Base-by-base conservation (phyloP, 805 yeast genomes). In the Candida namnaoensis region DNA sequence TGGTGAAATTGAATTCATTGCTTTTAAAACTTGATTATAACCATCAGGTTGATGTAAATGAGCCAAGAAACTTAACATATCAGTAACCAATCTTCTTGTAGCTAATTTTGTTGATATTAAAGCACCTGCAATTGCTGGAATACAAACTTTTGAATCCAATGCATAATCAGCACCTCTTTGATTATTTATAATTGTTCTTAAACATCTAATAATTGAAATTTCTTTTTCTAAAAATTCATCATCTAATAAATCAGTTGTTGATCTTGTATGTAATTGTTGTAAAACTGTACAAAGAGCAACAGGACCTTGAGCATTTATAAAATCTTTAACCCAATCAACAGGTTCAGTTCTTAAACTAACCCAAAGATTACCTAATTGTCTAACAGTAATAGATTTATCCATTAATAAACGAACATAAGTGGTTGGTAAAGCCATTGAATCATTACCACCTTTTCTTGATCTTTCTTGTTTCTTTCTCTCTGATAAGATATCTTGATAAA, bases 311-410 rank as follows among this genome's bases (percentile, higher is more conserved):
- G 76, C 71, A 40, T 71, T 78, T n/a, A 88, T 69, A 52, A 93
- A 93, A 23, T 68, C 71, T 38, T 76, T 70, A 0, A 87, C 93
- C 97, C 98, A 91, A 33, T 68, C 74, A 23, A 79, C 67, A 24
- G 90, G 88, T 57, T 91, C 98, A 0, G 98, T 88, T 48, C 98
- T 77, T 36, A 91, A 68, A 38, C 95, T 87, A 6, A 93, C 96
- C 84, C 93, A 87, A 40, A 93, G 70, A 50, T 85, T 85, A 34
- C 83, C 86, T 48, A 91, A 66, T 57, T 90, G 87, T 40, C 76
- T 77, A 5, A 78, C 65, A 1, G 84, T 68, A 41, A 90, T 78
- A 30, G 76, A 62, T 51, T 83, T 82, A 33, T 83, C 80, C 54
- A 90, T 71, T 47, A 93, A 70, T 45, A 74, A 73, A 40, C 83